phyloP scores from a whole-genome alignment of 2,329 filamentous ascomycete species.

The Microsporum ferrugineum region DNA sequence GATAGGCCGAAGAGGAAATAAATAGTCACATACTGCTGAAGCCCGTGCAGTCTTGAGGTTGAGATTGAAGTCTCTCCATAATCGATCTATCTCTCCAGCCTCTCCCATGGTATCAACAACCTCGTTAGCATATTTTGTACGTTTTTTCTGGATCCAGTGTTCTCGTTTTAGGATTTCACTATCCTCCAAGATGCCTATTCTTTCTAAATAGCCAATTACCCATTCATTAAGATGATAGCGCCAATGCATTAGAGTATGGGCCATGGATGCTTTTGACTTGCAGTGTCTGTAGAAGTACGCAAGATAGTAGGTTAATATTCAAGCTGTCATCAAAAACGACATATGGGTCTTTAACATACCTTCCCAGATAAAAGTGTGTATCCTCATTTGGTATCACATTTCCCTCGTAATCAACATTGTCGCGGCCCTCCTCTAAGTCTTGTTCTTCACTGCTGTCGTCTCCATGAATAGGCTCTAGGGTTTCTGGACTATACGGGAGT shows the following conservation, averaged over 20 bases:
- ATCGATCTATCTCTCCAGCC: slow-evolving; percentile 45
- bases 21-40: slow-evolving; percentile 27
- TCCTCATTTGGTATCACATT: slow-evolving; percentile 35
- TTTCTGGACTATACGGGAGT: slow-evolving; percentile 53
- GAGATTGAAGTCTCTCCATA: slow-evolving; percentile 56
- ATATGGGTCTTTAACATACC: slow-evolving; percentile 23
- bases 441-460: slow-evolving; percentile 33
- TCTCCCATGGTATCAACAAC: slow-evolving; percentile 55
- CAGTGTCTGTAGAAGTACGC: slow-evolving; percentile 36
- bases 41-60: slow-evolving; percentile 49
- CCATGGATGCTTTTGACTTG: slow-evolving; percentile 54
- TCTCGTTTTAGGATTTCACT: slow-evolving; percentile 51
- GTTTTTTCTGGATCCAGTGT: slow-evolving; percentile 48
- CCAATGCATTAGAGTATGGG: slow-evolving; percentile 66
- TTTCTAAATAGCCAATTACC: slow-evolving; percentile 52
- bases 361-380: slow-evolving; percentile 43
- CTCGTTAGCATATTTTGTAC: slow-evolving; percentile 48
- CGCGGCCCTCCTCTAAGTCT: slow-evolving; percentile 26
- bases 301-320: background rate
- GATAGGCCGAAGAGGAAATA: background rate
- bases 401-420: slow-evolving; percentile 38
- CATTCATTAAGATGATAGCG: slow-evolving; percentile 60
- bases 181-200: slow-evolving; percentile 47
- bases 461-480: slow-evolving; percentile 50
- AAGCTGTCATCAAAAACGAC: background rate